Conservation (phyloP, 225 moss, liverwort and hornwort species). For the Bryoerythrophyllum caledonicum region DNA sequence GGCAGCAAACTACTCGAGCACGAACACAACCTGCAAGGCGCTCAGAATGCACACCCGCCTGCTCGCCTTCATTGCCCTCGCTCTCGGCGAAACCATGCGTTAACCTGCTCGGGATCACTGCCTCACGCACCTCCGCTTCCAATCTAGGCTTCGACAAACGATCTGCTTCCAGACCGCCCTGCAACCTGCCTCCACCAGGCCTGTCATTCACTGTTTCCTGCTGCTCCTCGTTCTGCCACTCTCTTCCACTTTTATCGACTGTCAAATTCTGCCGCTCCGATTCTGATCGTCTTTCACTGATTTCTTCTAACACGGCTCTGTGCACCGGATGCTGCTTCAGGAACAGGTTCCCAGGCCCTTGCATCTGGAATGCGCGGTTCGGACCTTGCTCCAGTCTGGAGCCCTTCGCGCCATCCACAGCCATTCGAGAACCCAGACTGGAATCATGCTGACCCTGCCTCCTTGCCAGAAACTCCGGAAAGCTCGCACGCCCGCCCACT, state of each 20-base stretch:
- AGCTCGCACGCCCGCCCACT: slow-evolving; percentile 22
- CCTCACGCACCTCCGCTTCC: slow-evolving; percentile 24
- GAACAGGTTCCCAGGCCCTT: slow-evolving; percentile 29
- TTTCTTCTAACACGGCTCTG: slow-evolving; percentile 32
- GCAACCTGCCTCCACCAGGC: slow-evolving; percentile 19
- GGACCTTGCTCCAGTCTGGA: slow-evolving; percentile 27
- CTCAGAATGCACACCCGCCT: slow-evolving; percentile 27
- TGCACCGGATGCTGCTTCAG: slow-evolving; percentile 36
- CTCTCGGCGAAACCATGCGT: slow-evolving; percentile 26
- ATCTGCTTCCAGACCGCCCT: slow-evolving; percentile 29
- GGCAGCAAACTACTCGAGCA: slow-evolving; percentile 2
- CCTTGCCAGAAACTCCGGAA: slow-evolving; percentile 36
- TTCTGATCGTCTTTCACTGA: slow-evolving; percentile 28
- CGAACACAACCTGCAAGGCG: slow-evolving; percentile 36
- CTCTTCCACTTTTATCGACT: slow-evolving; percentile 28
- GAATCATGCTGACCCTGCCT: slow-evolving; percentile 27
- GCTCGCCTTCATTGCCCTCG: slow-evolving; percentile 32
- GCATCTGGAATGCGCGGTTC: slow-evolving; percentile 25
- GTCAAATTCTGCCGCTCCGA: slow-evolving; percentile 22
- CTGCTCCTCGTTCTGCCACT: slow-evolving; percentile 31
- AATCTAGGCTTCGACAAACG: slow-evolving; percentile 15
- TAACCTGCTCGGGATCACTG: slow-evolving; percentile 27
- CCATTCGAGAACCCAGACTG: slow-evolving; percentile 15
- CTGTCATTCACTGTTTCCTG: slow-evolving; percentile 20
- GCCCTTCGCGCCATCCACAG: slow-evolving; percentile 20